phyloP scores from a whole-genome alignment of 257 asterid species.

The Solanum gandarillasii region DNA sequence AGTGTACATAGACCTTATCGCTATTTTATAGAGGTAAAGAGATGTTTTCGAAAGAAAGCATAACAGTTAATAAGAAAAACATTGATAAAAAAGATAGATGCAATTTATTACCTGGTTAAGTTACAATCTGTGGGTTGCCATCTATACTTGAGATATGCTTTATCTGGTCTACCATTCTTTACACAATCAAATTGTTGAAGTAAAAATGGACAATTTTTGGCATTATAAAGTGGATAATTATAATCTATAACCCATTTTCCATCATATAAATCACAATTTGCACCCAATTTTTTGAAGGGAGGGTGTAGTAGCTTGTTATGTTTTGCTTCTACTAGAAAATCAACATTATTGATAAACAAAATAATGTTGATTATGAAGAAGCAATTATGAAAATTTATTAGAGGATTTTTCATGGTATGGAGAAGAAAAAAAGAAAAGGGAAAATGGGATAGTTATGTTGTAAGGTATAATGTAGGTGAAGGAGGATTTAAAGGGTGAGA shows the following conservation, averaged over 20 bases:
- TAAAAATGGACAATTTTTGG: slow-evolving; percentile 11
- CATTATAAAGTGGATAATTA: slow-evolving; percentile 13
- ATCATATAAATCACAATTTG: slow-evolving; percentile 7
- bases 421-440: neutral
- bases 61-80: neutral
- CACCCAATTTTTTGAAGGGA: neutral
- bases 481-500: neutral
- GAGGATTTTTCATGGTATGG: neutral
- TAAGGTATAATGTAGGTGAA: neutral
- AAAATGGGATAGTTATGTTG: neutral
- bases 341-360: neutral
- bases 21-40: no score
- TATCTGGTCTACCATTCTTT: slow-evolving; percentile 17
- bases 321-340: neutral
- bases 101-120: slow-evolving; percentile 10
- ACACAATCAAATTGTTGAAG: slow-evolving; percentile 14
- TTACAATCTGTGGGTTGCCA: slow-evolving; percentile 23
- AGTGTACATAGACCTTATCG: accelerated
- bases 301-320: neutral
- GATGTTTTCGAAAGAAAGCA: neutral
- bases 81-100: neutral
- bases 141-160: slow-evolving; percentile 10
- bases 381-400: neutral
- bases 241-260: slow-evolving; percentile 25
- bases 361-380: neutral